A percentile compares a stretch with the other conserved stretches of the same genome.
phyloP scores from a whole-genome alignment of 1,139 yeast species.

The Blastobotrys arbuscula region DNA sequence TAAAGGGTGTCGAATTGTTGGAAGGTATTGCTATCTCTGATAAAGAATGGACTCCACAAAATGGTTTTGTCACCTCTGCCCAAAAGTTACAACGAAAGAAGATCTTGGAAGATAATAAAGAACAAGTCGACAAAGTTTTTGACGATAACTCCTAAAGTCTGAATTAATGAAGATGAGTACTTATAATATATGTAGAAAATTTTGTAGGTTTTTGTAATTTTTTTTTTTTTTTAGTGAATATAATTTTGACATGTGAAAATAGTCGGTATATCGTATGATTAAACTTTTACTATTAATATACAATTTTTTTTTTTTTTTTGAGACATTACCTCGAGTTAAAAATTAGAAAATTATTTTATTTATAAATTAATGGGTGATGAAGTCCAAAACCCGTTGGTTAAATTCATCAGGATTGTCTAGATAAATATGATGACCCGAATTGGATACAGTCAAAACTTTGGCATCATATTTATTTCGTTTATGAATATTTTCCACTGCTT shows the following conservation, averaged over 20 bases:
- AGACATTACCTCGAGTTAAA: background rate
- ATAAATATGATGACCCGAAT: slow-evolving; percentile 76
- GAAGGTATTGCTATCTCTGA: slow-evolving; percentile 74
- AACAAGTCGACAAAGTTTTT: slow-evolving; percentile 28
- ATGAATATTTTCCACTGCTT: slow-evolving; percentile 37
- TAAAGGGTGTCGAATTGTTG: slow-evolving; percentile 79
- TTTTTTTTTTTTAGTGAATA: too few relatives aligned
- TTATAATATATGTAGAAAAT: too few relatives aligned
- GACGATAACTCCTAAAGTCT: slow-evolving; percentile 10
- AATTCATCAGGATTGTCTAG: slow-evolving; percentile 67
- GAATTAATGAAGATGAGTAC: too few relatives aligned
- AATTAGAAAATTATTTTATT: background rate
- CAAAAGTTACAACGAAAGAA: slow-evolving; percentile 94
- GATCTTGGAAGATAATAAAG: slow-evolving; percentile 53
- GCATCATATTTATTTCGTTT: slow-evolving; percentile 18
- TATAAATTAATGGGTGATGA: slow-evolving; percentile 20
- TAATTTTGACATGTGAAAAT: slow-evolving; percentile 2
- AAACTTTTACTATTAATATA: too few relatives aligned
- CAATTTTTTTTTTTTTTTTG: background rate
- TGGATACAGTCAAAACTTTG: slow-evolving; percentile 42
- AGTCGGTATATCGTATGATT: background rate
- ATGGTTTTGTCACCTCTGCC: slow-evolving; percentile 89
- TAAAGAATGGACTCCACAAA: slow-evolving; percentile 98
- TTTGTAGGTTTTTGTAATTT: too few relatives aligned
- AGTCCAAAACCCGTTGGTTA: slow-evolving; percentile 44